Base-by-base conservation (phyloP, 2,329 filamentous ascomycete species). In the Monosporascus sp. region DNA sequence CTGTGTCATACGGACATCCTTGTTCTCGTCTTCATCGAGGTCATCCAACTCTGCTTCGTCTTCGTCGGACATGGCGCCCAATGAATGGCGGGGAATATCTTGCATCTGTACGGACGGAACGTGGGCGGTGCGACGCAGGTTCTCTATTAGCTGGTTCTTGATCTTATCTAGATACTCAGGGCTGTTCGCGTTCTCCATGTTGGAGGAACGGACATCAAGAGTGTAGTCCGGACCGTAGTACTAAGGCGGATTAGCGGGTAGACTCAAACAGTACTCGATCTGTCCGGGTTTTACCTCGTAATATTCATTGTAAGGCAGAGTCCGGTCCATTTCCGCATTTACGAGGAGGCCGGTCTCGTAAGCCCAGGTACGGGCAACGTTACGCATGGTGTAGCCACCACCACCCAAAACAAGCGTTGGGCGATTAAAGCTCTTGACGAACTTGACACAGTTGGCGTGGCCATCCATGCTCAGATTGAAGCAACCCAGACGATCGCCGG, bases 381-480 rank as follows among this genome's bases (percentile, higher is more conserved):
- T 99, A 58, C 94, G 87, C 72, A 96, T 95, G 1, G 94, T 99
- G 73, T 99, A 99, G 48, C 94, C 94, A 59, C 94, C 94, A 17
- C 94, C 94, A 34, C 94, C 94, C 19, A 99, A 84, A 20, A 99
- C 88, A n/a, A 99, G 81, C 2, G 95, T 86, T 0, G 94, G 94
- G 9, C 94, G 78, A 31, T 84, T 82, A 69, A 93, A 92, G 57
- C 83, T 86, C 73, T 96, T 97, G 61, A 96, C 90, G 63, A 88
- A 97, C 60, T 87, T 87, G 61, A 97, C 91, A 69, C 94, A 99
- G 71, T 91, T 91, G 61, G 93, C 92, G 70, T 99, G 94, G 4
- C 93, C 93, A 64, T 87, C 86, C 83, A 99, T 97, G 72, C 95
- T 97, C 57, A 99, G 80, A 69, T 97, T 99, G 80, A 99, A 99